A percentile compares a stretch with the other conserved stretches of the same genome.
Conservation (phyloP, 2,329 filamentous ascomycete species). For the Dactylonectria macrodidyma region DNA sequence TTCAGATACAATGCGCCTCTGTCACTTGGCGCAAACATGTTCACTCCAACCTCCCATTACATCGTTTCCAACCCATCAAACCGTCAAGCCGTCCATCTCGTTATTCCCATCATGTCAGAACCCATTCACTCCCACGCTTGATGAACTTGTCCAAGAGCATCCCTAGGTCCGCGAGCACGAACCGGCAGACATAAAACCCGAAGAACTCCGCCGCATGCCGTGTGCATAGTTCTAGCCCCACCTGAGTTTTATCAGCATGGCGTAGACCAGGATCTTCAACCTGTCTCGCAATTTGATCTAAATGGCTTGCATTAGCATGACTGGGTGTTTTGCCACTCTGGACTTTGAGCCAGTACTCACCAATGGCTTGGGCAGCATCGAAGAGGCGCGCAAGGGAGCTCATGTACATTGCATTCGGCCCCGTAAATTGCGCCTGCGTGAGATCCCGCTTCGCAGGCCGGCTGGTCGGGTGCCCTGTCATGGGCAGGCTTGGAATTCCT, state of each 20-base stretch:
- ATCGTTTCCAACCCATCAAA: slow-evolving; percentile 21
- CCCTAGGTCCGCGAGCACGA: slow-evolving; percentile 88
- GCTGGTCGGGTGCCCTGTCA: slow-evolving; percentile 77
- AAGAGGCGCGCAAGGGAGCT: slow-evolving; percentile 89
- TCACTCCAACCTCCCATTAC: slow-evolving; percentile 31
- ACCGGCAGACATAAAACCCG: slow-evolving; percentile 95
- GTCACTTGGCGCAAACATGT: slow-evolving; percentile 36
- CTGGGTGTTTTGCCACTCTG: rapidly evolving
- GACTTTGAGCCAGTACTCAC: slow-evolving; percentile 67
- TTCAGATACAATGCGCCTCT: slow-evolving; percentile 38
- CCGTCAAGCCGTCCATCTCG: slow-evolving; percentile 23
- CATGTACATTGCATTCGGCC: slow-evolving; percentile 94
- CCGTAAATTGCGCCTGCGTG: slow-evolving; percentile 78
- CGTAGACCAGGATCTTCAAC: slow-evolving; percentile 95
- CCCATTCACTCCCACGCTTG: slow-evolving; percentile 97
- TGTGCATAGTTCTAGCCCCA: slow-evolving; percentile 93
- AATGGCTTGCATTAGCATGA: slow-evolving; percentile 43
- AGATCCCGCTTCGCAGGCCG: slow-evolving; percentile 82
- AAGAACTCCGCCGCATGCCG: slow-evolving; percentile 98
- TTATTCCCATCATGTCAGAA: slow-evolving; percentile 59
- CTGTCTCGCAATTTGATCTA: slow-evolving; percentile 96
- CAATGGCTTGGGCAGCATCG: slow-evolving; percentile 92
- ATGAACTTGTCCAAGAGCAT: slow-evolving; percentile 96
- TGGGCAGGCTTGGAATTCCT: slow-evolving; percentile 81
- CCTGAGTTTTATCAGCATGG: slow-evolving; percentile 93